phyloP scores from a whole-genome alignment of 139 green algal genomes.

The Mesotaenium endlicherianum region DNA sequence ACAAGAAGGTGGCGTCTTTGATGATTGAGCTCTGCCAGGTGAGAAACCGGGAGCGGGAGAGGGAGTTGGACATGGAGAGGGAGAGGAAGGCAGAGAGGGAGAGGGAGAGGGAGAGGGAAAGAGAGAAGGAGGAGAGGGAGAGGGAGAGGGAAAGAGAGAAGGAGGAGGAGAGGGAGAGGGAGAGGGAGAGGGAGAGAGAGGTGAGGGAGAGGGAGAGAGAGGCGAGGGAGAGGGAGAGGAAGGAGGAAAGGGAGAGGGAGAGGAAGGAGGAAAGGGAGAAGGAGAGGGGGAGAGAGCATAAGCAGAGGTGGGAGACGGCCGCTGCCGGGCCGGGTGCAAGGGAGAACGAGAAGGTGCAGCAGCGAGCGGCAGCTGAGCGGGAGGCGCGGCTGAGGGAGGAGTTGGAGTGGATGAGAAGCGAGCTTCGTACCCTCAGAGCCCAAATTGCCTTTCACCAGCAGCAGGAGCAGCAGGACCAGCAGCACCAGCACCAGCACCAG shows the following conservation, averaged over 20 bases:
- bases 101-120: not conserved
- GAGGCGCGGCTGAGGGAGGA: no score
- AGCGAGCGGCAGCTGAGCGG: no score
- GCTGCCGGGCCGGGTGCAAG: no score
- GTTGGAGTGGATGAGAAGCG: no score
- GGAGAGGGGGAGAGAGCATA: not conserved
- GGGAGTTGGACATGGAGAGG: not conserved
- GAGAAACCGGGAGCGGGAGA: slow-evolving; percentile 17
- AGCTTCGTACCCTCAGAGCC: no score
- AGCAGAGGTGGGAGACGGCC: no score
- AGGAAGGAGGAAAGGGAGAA: not conserved
- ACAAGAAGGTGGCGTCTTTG: not conserved
- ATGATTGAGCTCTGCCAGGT: not conserved
- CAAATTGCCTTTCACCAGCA: no score
- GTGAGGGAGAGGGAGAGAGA: not conserved
- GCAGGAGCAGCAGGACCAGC: no score
- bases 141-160: not conserved
- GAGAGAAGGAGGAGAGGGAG: slow-evolving; percentile 17
- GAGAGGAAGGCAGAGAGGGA: not conserved
- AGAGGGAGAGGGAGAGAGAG: not conserved
- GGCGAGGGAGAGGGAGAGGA: not conserved
- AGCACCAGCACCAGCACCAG: no score
- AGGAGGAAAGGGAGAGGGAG: not conserved
- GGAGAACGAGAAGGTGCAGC: no score
- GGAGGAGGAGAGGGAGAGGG: not conserved